A percentile compares a stretch with the other conserved stretches of the same genome.
Evolutionary conservation across 495 filamentous ascomycete genomes (phyloP).

Genomic region (Penicillium dipodomyicola): DNA sequence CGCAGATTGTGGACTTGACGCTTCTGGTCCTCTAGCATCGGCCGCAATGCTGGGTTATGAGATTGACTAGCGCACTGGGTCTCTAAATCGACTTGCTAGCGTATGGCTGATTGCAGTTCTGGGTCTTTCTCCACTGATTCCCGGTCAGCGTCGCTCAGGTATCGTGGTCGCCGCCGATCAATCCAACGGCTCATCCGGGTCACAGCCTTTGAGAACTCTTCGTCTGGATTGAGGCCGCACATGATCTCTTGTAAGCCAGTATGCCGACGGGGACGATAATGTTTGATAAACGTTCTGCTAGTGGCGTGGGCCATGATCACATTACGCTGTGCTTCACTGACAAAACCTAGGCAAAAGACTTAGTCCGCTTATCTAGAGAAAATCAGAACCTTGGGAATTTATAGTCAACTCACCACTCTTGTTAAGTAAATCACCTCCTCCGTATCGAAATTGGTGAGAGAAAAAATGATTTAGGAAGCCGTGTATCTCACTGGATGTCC

Average conservation of each 20-base stretch:
- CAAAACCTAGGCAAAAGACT: constrained; percentile 16
- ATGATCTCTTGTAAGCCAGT: constrained; percentile 26
- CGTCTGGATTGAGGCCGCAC: constrained; percentile 24
- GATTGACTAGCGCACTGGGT: constrained; percentile 11
- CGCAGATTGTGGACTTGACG: constrained; percentile 19
- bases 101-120: constrained; percentile 11
- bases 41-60: constrained; percentile 11
- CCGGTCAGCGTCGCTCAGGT: constrained; percentile 15
- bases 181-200: constrained; percentile 28
- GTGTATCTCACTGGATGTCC: constrained; percentile 14
- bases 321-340: constrained; percentile 31
- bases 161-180: constrained; percentile 26
- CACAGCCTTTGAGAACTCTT: constrained; percentile 23
- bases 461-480: constrained; percentile 14
- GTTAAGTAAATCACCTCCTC: constrained; percentile 14
- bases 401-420: constrained; percentile 16
- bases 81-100: constrained; percentile 11
- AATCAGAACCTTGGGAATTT: neutral
- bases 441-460: constrained; percentile 15
- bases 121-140: constrained; percentile 10
- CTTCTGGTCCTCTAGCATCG: constrained; percentile 18
- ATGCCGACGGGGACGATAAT: constrained; percentile 26
- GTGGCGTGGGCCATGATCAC: constrained; percentile 29
- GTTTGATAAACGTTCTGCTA: constrained; percentile 26
- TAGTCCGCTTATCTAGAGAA: constrained; percentile 5